Conservation (phyloP, 257 asterid genomes). For the Solanum lycopersicoides region DNA sequence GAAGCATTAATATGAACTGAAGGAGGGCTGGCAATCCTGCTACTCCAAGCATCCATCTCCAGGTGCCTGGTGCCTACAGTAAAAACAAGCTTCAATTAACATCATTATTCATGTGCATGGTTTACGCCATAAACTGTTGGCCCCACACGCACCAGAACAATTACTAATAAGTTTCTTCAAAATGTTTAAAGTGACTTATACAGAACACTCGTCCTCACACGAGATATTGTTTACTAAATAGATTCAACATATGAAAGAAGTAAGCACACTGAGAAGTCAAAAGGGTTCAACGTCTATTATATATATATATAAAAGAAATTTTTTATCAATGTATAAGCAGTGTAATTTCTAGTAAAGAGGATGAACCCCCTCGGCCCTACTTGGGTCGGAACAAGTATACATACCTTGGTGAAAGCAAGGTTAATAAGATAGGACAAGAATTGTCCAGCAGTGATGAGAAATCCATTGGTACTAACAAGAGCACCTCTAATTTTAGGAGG, state of each 20-base stretch:
- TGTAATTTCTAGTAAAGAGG: neutral
- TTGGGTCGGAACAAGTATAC: neutral
- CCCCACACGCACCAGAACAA: neutral
- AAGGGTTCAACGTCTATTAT: too few species aligned
- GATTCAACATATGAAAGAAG: neutral
- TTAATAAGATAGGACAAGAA: constrained; percentile 40
- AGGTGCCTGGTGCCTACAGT: constrained; percentile 31
- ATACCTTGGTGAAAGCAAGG: constrained; percentile 39
- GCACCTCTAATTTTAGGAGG: constrained; percentile 42
- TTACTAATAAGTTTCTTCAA: neutral
- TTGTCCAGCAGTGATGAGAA: constrained; percentile 37
- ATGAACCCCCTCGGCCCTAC: neutral
- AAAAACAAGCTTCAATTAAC: neutral
- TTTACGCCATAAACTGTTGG: neutral
- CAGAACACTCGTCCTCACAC: neutral
- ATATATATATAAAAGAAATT: too few species aligned
- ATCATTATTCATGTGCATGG: neutral
- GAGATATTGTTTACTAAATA: too few species aligned
- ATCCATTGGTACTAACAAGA: constrained; percentile 36
- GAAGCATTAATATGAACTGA: constrained; percentile 26
- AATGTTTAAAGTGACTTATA: too few species aligned
- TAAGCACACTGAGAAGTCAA: neutral
- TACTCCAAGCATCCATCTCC: constrained; percentile 59
- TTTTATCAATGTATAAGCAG: neutral
- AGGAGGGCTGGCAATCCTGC: constrained; percentile 33